Percentiles rank a stretch among this genome's conserved stretches.
phyloP scores from a whole-genome alignment of 192 early-diverging fungal species.

The Backusella luteola region DNA sequence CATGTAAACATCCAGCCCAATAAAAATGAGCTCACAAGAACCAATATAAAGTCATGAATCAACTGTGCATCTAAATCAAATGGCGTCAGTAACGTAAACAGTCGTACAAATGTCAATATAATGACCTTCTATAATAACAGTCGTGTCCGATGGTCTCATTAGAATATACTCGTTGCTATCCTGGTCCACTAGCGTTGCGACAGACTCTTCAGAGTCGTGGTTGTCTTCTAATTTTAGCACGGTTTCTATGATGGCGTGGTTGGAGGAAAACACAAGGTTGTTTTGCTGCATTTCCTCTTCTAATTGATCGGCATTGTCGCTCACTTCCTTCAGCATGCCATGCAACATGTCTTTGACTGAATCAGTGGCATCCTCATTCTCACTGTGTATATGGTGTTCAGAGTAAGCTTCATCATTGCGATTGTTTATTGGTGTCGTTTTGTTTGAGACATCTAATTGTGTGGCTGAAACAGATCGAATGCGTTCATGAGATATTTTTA shows the following conservation, averaged over 20 bases:
- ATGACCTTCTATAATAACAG: constrained; percentile 46
- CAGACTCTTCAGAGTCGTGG: constrained; percentile 13
- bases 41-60: constrained; percentile 43
- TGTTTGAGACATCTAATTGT: not conserved
- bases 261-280: constrained; percentile 19
- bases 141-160: constrained; percentile 41
- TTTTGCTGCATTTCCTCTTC: constrained; percentile 43
- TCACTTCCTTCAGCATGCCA: constrained; percentile 40
- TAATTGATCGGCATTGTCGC: constrained; percentile 40
- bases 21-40: constrained; percentile 37
- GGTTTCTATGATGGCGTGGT: constrained; percentile 35
- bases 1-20: constrained; percentile 39
- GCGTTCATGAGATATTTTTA: constrained; percentile 27
- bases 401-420: not conserved
- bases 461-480: constrained; percentile 5
- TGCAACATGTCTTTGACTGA: constrained; percentile 31
- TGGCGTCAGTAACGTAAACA: not conserved
- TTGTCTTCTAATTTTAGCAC: constrained; percentile 40
- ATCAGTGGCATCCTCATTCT: constrained; percentile 12
- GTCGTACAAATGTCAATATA: not conserved
- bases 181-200: constrained; percentile 46
- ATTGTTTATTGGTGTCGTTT: not conserved
- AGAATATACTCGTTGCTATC: constrained; percentile 58
- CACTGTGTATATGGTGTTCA: constrained; percentile 12
- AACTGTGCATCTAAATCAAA: constrained; percentile 38